Conservation (phyloP, 306 rosid genomes). For the Vigna reflexopilosa region DNA sequence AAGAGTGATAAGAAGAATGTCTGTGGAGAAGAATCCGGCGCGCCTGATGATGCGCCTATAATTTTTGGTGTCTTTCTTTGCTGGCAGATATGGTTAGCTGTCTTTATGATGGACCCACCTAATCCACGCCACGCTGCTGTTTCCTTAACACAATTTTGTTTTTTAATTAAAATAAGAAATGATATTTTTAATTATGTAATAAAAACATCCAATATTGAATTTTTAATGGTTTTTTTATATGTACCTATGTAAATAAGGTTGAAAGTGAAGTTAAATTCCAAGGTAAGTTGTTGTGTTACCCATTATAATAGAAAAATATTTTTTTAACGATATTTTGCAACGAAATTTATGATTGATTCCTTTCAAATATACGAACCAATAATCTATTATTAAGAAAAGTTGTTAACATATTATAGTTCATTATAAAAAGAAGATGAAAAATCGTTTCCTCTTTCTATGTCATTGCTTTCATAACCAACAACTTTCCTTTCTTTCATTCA, state of each 20-base stretch:
- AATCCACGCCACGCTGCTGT: background rate
- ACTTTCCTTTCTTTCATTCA: background rate
- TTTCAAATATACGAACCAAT: too few species aligned
- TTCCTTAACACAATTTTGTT: too few species aligned
- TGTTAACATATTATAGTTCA: too few species aligned
- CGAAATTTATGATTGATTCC: fast-evolving
- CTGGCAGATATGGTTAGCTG: slow-evolving; percentile 6
- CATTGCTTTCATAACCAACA: background rate
- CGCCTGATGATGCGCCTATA: slow-evolving; percentile 45
- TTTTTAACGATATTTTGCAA: too few species aligned
- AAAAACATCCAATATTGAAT: too few species aligned
- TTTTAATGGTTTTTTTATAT: too few species aligned
- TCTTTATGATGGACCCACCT: slow-evolving; percentile 9
- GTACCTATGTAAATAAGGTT: too few species aligned
- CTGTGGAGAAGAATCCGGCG: background rate
- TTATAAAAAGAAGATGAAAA: background rate
- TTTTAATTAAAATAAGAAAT: too few species aligned
- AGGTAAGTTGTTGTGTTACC: background rate
- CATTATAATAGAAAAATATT: background rate
- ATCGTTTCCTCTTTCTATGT: background rate
- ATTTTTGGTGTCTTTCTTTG: slow-evolving; percentile 35
- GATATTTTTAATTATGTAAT: too few species aligned
- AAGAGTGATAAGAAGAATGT: background rate
- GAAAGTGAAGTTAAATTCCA: too few species aligned
- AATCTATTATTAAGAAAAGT: too few species aligned